Evolutionary conservation across 768 basidiomycete species (phyloP).

Genomic region (Collybia sp.): DNA sequence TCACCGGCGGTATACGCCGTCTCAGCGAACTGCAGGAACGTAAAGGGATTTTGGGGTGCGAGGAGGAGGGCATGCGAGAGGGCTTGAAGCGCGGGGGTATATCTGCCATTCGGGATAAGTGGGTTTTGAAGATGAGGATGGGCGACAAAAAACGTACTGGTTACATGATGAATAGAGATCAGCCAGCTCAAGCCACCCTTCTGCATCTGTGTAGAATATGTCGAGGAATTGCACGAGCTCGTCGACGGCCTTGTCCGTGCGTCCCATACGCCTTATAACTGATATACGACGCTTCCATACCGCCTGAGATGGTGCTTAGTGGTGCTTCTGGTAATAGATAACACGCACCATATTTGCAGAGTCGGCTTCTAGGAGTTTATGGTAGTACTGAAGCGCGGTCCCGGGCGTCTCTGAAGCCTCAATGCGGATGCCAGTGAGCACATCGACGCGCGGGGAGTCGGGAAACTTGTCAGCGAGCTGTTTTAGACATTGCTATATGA

Average conservation of each 20-base stretch:
- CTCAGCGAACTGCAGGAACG: slow-evolving; percentile 81
- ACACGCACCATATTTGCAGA: slow-evolving; percentile 65
- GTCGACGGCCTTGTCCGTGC: slow-evolving; percentile 60
- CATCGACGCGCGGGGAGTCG: slow-evolving; percentile 73
- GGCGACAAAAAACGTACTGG: slow-evolving; percentile 46
- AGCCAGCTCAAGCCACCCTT: slow-evolving; percentile 85
- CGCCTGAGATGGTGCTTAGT: slow-evolving; percentile 32
- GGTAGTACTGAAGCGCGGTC: slow-evolving; percentile 58
- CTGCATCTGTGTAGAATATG: slow-evolving; percentile 83
- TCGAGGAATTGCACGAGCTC: slow-evolving; percentile 75
- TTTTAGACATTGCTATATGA: slow-evolving; percentile 53
- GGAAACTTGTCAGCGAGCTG: slow-evolving; percentile 66
- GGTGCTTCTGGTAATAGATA: background rate
- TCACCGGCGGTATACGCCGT: slow-evolving; percentile 81
- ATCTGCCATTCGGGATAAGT: slow-evolving; percentile 37
- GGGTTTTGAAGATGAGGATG: background rate
- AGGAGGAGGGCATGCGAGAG: slow-evolving; percentile 80
- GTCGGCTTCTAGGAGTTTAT: slow-evolving; percentile 59
- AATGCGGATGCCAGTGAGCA: slow-evolving; percentile 72
- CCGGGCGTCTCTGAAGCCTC: slow-evolving; percentile 62
- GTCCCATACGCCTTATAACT: slow-evolving; percentile 58
- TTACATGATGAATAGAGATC: slow-evolving; percentile 73
- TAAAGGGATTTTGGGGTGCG: slow-evolving; percentile 82
- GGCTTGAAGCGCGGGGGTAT: slow-evolving; percentile 65
- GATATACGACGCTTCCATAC: slow-evolving; percentile 82